These are phyloP conservation scores for Avena eriantha DNA, from an alignment of 176 grass and related monocot species.

Conservation along the genomic window DNA sequence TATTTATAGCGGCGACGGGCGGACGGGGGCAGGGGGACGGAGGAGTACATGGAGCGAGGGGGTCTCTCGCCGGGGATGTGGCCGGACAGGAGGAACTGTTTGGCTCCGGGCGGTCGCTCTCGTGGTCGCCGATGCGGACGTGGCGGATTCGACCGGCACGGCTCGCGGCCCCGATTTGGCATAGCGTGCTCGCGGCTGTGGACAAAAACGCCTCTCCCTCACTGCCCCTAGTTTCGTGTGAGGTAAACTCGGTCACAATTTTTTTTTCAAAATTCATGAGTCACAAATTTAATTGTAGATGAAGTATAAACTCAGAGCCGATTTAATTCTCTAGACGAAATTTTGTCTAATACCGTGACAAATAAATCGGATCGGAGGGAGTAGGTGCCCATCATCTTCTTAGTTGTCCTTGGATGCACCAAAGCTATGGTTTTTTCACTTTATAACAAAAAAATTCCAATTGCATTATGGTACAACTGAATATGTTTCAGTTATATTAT, in stretches of 20 bases:
- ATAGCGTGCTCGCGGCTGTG: background rate
- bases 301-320: no score
- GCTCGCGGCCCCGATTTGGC: slow-evolving; percentile 15
- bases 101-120: slow-evolving; percentile 24
- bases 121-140: slow-evolving; percentile 46
- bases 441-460: no score
- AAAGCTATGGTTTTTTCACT: no score
- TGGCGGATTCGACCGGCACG: slow-evolving; percentile 40
- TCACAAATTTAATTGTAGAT: no score
- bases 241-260: background rate
- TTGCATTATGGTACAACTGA: no score
- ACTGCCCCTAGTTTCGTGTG: background rate
- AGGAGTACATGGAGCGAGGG: slow-evolving; percentile 5
- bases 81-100: slow-evolving; percentile 9
- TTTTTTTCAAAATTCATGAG: no score
- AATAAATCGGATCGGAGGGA: no score
- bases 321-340: no score
- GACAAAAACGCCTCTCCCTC: slow-evolving; percentile 37
- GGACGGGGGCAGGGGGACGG: background rate
- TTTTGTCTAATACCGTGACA: no score
- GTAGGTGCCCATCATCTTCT: no score
- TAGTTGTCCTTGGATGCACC: no score
- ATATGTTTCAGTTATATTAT: no score
- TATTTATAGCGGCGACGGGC: slow-evolving; percentile 47
- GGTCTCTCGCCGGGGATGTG: slow-evolving; percentile 48